Evolutionary conservation across 2,329 filamentous ascomycete genomes (phyloP).

Genomic region (Neonectria neomacrospora): DNA sequence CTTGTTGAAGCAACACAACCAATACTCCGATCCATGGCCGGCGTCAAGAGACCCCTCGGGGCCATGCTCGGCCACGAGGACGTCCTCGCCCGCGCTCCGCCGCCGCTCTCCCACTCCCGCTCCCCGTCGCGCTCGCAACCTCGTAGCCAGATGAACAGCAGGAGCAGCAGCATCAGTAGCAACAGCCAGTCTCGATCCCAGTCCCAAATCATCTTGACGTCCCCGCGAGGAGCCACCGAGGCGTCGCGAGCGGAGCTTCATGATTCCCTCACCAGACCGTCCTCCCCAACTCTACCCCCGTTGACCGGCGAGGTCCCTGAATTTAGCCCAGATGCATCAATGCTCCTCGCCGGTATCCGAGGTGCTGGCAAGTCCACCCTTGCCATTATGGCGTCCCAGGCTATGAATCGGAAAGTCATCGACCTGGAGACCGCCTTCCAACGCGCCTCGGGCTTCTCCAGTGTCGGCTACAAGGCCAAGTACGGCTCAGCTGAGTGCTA

Average conservation of each 20-base stretch:
- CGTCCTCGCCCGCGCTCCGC: constrained; percentile 28
- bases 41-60: constrained; percentile 55
- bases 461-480: constrained; percentile 70
- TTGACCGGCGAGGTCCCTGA: constrained; percentile 45
- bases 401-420: constrained; percentile 74
- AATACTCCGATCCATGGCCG: constrained; percentile 46
- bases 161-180: constrained; percentile 32
- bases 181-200: constrained; percentile 31
- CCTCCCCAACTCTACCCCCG: constrained; percentile 40
- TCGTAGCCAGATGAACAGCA: constrained; percentile 30
- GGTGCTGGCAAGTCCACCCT: constrained; percentile 81
- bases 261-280: constrained; percentile 42
- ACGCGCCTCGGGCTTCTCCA: constrained; percentile 69
- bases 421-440: constrained; percentile 77
- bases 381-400: constrained; percentile 78
- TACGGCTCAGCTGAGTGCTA: constrained; percentile 73
- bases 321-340: constrained; percentile 72
- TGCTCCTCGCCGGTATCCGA: constrained; percentile 77
- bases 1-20: constrained; percentile 40
- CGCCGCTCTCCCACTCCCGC: constrained; percentile 15
- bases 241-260: constrained; percentile 30
- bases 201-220: constrained; percentile 19
- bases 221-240: constrained; percentile 15
- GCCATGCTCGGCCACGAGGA: constrained; percentile 48
- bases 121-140: constrained; percentile 28